A percentile compares a stretch with the other conserved stretches of the same genome.
phyloP scores from a whole-genome alignment of 345 rosid species.

The Anacardium occidentale region DNA sequence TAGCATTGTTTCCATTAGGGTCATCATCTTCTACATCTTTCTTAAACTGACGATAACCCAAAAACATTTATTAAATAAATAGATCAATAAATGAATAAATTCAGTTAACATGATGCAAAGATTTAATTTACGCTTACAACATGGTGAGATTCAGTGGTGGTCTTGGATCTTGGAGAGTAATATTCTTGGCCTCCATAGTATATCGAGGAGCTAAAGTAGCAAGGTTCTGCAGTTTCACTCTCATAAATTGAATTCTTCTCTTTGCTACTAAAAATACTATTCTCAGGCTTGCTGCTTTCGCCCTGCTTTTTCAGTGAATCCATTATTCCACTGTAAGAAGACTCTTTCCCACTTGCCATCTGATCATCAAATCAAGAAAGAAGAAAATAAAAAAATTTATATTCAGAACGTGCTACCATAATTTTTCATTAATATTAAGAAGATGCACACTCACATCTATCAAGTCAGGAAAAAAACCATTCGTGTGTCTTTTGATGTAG shows the following conservation, averaged over 20 bases:
- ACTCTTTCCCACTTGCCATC: constrained; percentile 31
- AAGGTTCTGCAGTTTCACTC: constrained; percentile 63
- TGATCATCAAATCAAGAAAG: constrained; percentile 14
- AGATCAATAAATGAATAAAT: too few species aligned
- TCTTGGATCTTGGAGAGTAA: constrained; percentile 54
- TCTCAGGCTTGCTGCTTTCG: constrained; percentile 25
- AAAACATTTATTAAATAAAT: too few species aligned
- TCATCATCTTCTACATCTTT: constrained; percentile 56
- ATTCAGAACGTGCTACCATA: background rate
- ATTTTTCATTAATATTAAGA: background rate
- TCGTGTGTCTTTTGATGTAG: too few species aligned
- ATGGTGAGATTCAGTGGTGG: constrained; percentile 38
- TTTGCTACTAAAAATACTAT: constrained; percentile 27
- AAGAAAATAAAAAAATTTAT: background rate
- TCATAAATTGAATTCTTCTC: constrained; percentile 43
- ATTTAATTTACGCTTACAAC: constrained; percentile 23
- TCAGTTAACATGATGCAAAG: background rate
- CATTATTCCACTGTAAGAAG: constrained; percentile 22
- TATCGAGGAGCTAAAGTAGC: constrained; percentile 81
- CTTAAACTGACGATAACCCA: constrained; percentile 41
- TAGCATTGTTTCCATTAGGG: constrained; percentile 47
- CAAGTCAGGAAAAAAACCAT: too few species aligned
- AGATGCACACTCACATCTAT: too few species aligned
- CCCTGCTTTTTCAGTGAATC: constrained; percentile 38
- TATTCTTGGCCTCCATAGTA: constrained; percentile 93